Conservation (phyloP, 2,329 filamentous ascomycete species). For the Grosmannia serpens region DNA sequence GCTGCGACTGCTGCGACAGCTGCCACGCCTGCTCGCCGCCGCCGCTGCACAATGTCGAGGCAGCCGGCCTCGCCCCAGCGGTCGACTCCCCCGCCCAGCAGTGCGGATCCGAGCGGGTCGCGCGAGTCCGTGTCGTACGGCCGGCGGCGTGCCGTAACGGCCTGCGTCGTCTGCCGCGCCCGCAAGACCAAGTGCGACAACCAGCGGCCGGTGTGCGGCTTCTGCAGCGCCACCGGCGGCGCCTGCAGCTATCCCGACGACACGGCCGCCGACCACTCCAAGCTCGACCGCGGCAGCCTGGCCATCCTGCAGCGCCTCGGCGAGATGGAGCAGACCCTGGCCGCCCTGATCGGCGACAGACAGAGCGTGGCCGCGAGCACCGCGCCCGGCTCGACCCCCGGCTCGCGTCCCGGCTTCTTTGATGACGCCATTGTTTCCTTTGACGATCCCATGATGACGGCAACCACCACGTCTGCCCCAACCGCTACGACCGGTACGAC, state of each 20-base stretch:
- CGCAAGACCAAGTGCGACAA: conserved; percentile 27
- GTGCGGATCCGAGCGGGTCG: not conserved
- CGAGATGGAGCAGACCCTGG: conserved; percentile 22
- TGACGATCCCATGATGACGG: not conserved
- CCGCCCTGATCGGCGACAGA: not conserved
- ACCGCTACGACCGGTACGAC: not conserved
- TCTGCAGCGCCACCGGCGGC: conserved; percentile 15
- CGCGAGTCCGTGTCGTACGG: not conserved
- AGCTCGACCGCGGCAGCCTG: conserved; percentile 38
- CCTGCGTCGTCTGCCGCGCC: conserved; percentile 23
- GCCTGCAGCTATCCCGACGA: conserved; percentile 2
- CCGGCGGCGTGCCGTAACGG: conserved; percentile 18
- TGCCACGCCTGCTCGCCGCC: not conserved
- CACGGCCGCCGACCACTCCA: conserved; percentile 10
- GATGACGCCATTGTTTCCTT: too few species aligned
- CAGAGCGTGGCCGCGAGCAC: not conserved
- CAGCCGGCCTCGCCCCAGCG: not conserved
- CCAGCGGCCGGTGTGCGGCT: conserved; percentile 22
- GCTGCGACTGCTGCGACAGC: too few species aligned
- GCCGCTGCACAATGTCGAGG: not conserved
- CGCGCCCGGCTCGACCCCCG: not conserved
- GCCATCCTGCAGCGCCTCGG: conserved; percentile 35
- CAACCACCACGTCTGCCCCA: not conserved
- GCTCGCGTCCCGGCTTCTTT: too few species aligned
- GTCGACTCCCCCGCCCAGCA: not conserved